Base-by-base conservation (phyloP, 805 yeast species). In the Hanseniaspora osmophila region DNA sequence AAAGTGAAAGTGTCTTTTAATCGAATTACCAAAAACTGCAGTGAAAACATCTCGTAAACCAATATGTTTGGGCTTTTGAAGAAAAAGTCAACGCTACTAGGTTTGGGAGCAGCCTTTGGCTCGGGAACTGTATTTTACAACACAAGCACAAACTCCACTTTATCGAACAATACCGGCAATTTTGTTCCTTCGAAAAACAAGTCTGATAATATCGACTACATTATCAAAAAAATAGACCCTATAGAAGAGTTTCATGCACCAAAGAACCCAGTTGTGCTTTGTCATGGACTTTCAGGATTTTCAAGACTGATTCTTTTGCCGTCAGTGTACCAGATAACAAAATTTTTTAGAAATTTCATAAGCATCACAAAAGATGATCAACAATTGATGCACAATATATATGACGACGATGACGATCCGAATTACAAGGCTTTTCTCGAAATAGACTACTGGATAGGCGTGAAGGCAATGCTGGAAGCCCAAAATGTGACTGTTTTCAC, bases 211-310 rank as follows among this genome's bases (percentile, higher is more conserved):
- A 22, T 22, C 27, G 27, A 22, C 27, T 22, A 22, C 7, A 22
- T 22, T 7, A 35, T 35, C 18, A 10, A 35, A n/a, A 35, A 35
- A 35, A 3, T 35, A 10, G 16, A 13, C 18, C 38, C 38, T 10
- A 35, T 35, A n/a, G 38, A 35, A n/a, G 11, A 13, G 10, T 81
- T 79, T 54, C 55, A 60, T 11, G 70, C 80, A 4, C 87, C 94
- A 0, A 73, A 74, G 51, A 66, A 74, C 47, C 95, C 95, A 0
- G 74, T 86, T 1, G 81, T 86, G 0, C 61, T 86, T 27, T 86
- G 95, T 54, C 96, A 86, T 64, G 96, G 96, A 0, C 70, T 86
- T 19, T 76, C 84, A 0, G 96, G 96, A 1, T 86, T 84, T 53
- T 94, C 84, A 53, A 69, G 65, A 46, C 44, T 75, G 35, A 56